Conservation (phyloP, 306 rosid species). For the Begonia masoniana region DNA sequence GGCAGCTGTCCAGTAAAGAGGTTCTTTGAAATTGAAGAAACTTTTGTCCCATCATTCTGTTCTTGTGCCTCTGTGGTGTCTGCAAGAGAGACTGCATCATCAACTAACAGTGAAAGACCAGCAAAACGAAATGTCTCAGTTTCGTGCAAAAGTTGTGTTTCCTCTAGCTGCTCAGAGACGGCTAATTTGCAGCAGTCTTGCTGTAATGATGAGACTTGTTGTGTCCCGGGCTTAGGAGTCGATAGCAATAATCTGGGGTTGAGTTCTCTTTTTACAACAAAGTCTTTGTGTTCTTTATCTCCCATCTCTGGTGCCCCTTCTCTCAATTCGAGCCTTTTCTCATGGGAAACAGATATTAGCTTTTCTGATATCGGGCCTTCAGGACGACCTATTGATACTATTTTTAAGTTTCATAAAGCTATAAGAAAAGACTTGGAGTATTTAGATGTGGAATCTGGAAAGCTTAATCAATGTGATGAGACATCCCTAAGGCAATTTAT, state of each 20-base stretch:
- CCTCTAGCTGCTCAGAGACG: constrained; percentile 25
- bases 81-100: constrained; percentile 34
- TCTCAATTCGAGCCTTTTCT: constrained; percentile 82
- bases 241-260: constrained; percentile 71
- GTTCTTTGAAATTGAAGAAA: constrained; percentile 61
- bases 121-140: constrained; percentile 33
- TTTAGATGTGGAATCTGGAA: constrained; percentile 96
- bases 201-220: constrained; percentile 57
- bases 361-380: constrained; percentile 49
- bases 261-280: constrained; percentile 57
- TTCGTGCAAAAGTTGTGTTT: constrained; percentile 31
- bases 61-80: constrained; percentile 37
- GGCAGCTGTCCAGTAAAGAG: constrained; percentile 75
- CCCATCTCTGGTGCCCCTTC: constrained; percentile 85
- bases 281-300: constrained; percentile 79
- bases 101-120: constrained; percentile 40
- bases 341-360: constrained; percentile 79
- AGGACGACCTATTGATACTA: constrained; percentile 94
- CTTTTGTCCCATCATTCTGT: constrained; percentile 33
- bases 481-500: constrained; percentile 57
- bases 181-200: constrained; percentile 34
- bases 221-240: constrained; percentile 93
- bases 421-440: constrained; percentile 96
- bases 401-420: constrained; percentile 96
- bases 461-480: constrained; percentile 76